Conservation (phyloP, 192 early-diverging fungal species). For the Cladochytrium replicatum region DNA sequence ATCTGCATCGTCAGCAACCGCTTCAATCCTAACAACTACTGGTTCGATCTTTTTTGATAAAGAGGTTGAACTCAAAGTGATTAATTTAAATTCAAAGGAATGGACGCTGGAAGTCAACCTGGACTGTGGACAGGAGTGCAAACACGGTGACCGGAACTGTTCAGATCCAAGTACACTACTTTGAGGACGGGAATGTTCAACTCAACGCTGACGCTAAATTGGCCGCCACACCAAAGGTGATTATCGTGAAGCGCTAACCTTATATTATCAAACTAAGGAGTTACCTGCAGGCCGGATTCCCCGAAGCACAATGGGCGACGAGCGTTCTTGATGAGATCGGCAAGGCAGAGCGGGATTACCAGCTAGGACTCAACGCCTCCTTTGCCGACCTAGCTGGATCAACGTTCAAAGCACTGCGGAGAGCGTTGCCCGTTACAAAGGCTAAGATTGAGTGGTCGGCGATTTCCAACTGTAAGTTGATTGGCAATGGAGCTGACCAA, state of each 20-base stretch:
- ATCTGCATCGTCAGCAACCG: conserved; percentile 78
- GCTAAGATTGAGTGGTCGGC: conserved; percentile 93
- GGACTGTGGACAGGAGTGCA: conserved; percentile 51
- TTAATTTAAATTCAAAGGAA: conserved; percentile 42
- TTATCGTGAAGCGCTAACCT: conserved; percentile 6
- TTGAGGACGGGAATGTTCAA: conserved; percentile 99
- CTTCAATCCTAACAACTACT: conserved; percentile 88
- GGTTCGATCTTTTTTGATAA: conserved; percentile 38
- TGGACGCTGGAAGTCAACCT: conserved; percentile 84
- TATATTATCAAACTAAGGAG: conserved; percentile 14
- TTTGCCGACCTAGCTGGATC: conserved; percentile 71
- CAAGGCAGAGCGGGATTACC: conserved; percentile 69
- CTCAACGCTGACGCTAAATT: conserved; percentile 69
- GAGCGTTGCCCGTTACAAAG: conserved; percentile 82
- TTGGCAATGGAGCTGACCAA: neutral
- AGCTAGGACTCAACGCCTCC: conserved; percentile 71
- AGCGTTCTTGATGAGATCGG: conserved; percentile 57
- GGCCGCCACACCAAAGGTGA: conserved; percentile 6
- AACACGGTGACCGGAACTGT: conserved; percentile 56
- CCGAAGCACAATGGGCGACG: neutral
- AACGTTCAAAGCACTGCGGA: conserved; percentile 84
- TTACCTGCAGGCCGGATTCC: neutral
- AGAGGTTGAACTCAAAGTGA: neutral
- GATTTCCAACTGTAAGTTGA: conserved; percentile 50
- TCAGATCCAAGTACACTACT: conserved; percentile 89